Evolutionary conservation across 805 yeast genomes (phyloP).

Genomic region (Diddensiella caesifluorescens): DNA sequence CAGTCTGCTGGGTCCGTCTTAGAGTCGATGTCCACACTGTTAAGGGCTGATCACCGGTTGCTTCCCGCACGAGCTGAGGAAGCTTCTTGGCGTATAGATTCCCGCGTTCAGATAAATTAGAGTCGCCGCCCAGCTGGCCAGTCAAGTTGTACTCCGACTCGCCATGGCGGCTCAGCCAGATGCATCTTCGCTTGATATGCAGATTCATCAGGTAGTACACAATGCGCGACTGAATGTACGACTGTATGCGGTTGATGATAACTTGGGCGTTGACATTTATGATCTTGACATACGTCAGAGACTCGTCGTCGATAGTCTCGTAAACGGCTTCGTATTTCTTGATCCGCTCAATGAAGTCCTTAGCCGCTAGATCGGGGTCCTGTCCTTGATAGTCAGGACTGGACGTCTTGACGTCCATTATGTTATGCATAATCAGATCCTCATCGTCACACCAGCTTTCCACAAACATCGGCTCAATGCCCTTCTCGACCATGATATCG

Average conservation of each 20-base stretch:
- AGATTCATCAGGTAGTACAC: slow-evolving; percentile 95
- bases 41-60: slow-evolving; percentile 49
- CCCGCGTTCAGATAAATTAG: slow-evolving; percentile 79
- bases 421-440: slow-evolving; percentile 69
- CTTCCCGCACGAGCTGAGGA: slow-evolving; percentile 66
- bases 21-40: slow-evolving; percentile 96
- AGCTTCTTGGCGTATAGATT: slow-evolving; percentile 74
- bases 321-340: slow-evolving; percentile 67
- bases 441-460: slow-evolving; percentile 89
- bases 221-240: slow-evolving; percentile 85
- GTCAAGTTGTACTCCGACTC: slow-evolving; percentile 88
- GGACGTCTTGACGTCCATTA: slow-evolving; percentile 78
- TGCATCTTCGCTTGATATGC: slow-evolving; percentile 85
- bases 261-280: slow-evolving; percentile 86
- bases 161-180: slow-evolving; percentile 95
- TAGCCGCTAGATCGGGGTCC: slow-evolving; percentile 65
- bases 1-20: slow-evolving; percentile 88
- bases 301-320: slow-evolving; percentile 61
- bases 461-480: slow-evolving; percentile 83
- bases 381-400: slow-evolving; percentile 73
- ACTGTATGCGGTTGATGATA: slow-evolving; percentile 78
- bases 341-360: slow-evolving; percentile 71
- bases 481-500: slow-evolving; percentile 38
- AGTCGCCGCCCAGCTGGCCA: slow-evolving; percentile 95
- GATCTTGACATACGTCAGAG: slow-evolving; percentile 75